Evolutionary conservation across 2,329 filamentous ascomycete genomes (phyloP), one percentile per base, ranked within the genome.

Genomic region (Colletotrichum siamense): DNA sequence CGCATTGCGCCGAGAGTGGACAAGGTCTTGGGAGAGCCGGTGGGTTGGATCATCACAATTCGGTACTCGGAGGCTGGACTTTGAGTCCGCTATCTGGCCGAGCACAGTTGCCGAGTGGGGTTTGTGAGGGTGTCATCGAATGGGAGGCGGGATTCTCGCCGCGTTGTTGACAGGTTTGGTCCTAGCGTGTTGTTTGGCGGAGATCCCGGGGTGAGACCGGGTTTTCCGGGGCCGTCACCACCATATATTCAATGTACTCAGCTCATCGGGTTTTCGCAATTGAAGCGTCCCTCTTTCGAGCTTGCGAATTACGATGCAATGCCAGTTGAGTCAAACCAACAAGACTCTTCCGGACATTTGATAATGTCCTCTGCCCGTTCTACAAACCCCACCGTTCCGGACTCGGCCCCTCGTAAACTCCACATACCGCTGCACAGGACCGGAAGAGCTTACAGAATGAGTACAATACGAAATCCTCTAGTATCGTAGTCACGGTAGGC

Each of bases 1-100:
- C 22, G 34, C 36, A 61, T 52, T 71, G 34, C 15, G 52, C 68
- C 52, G 61, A 75, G 26, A 32, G 34, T 34, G 24, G 28, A 12
- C 26, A 15, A 32, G 28, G 26, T 62, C 12, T n/a, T n/a, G 59
- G 26, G 44, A 52, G 44, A 30, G 28, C 59, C 59, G 30, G 59
- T 34, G 26, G 59, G 59, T 5, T 62, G 22, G 59, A 34, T 62
- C 3, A n/a, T 32, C 12, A 5, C 12, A 28, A 2, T 5, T 62
- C 59, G 59, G 59, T 34, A 62, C 59, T 62, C 1, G 30, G 28
- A n/a, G 26, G 26, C 59, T 62, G 30, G 16, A 1, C 59, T 52
- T 52, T 22, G n/a, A 52, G 44, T 52, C 44, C 18, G n/a, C 6
- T 5, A 18, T 62, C 28, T 62, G 18, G 18, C 30, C 59, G 59